Evolutionary conservation across 306 rosid genomes (phyloP).

Genomic region (Hippophae rhamnoides): DNA sequence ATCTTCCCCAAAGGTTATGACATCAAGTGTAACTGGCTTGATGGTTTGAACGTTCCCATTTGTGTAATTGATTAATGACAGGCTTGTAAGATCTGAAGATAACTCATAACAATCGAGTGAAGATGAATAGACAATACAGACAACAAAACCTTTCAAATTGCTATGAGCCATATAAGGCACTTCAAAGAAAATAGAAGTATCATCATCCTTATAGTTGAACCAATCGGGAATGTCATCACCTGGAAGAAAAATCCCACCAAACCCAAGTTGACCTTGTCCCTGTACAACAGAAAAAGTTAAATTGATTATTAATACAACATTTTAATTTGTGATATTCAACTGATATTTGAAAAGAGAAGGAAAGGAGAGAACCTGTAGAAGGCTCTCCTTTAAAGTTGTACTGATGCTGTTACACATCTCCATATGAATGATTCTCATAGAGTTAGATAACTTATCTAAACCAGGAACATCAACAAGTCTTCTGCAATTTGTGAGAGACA

Average conservation of each 20-base stretch:
- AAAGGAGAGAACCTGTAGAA: slow-evolving; percentile 15
- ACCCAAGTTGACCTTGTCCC: slow-evolving; percentile 11
- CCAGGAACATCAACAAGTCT: slow-evolving; percentile 15
- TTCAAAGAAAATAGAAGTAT: too few relatives aligned
- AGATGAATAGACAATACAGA: too few relatives aligned
- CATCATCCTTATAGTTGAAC: background rate
- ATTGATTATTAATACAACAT: too few relatives aligned
- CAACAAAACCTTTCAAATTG: too few relatives aligned
- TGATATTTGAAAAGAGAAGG: background rate
- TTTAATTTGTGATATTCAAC: too few relatives aligned
- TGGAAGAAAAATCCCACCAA: slow-evolving; percentile 12
- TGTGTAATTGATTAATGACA: too few relatives aligned
- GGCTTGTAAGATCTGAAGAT: too few relatives aligned
- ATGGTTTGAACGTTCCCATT: too few relatives aligned
- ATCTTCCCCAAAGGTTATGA: too few relatives aligned
- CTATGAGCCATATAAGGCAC: too few relatives aligned
- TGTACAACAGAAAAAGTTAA: background rate
- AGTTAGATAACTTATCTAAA: background rate
- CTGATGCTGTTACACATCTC: slow-evolving; percentile 17
- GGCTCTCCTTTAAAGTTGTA: background rate
- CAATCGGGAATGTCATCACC: slow-evolving; percentile 10
- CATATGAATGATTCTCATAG: background rate
- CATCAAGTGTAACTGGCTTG: too few relatives aligned
- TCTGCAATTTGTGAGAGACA: slow-evolving; percentile 12
- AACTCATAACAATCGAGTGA: too few relatives aligned